A percentile compares a stretch with the other conserved stretches of the same genome.
These are phyloP conservation scores for Elaeagnus macrophylla DNA, from an alignment of 306 rosid genomes.

Conservation along the genomic window DNA sequence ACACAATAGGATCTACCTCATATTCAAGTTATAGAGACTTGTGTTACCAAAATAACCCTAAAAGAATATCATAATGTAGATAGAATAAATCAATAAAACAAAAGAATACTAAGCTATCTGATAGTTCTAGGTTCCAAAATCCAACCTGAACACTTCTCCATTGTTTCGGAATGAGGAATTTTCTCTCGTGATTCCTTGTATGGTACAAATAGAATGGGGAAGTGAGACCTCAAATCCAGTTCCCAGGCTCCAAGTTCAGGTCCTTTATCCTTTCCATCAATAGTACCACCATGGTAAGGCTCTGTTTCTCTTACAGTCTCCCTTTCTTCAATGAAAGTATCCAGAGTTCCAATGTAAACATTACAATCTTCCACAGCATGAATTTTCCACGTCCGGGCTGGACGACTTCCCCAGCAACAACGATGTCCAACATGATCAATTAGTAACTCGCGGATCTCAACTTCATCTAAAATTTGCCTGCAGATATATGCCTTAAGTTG, in stretches of 20 bases:
- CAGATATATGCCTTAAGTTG: conserved; percentile 1
- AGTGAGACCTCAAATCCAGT: conserved; percentile 74
- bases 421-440: conserved; percentile 95
- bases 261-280: conserved; percentile 73
- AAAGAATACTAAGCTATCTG: not conserved
- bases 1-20: not conserved
- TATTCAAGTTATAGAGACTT: not conserved
- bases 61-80: too few species aligned
- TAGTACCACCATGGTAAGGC: conserved; percentile 44
- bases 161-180: conserved; percentile 74
- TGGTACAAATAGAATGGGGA: conserved; percentile 69
- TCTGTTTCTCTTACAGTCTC: conserved; percentile 55
- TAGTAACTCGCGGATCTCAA: conserved; percentile 85
- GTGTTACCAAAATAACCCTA: too few species aligned
- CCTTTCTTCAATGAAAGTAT: conserved; percentile 92
- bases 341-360: conserved; percentile 82
- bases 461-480: conserved; percentile 74
- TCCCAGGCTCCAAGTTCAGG: conserved; percentile 85
- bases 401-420: conserved; percentile 98
- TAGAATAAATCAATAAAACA: too few species aligned
- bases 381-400: conserved; percentile 95
- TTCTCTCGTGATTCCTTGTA: conserved; percentile 49
- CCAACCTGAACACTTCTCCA: conserved; percentile 76
- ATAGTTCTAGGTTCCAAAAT: conserved; percentile 8
- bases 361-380: conserved; percentile 82